These are phyloP conservation scores for Bifiguratus adelaidae DNA, from an alignment of 192 early-diverging fungal genomes.

Conservation along the genomic window DNA sequence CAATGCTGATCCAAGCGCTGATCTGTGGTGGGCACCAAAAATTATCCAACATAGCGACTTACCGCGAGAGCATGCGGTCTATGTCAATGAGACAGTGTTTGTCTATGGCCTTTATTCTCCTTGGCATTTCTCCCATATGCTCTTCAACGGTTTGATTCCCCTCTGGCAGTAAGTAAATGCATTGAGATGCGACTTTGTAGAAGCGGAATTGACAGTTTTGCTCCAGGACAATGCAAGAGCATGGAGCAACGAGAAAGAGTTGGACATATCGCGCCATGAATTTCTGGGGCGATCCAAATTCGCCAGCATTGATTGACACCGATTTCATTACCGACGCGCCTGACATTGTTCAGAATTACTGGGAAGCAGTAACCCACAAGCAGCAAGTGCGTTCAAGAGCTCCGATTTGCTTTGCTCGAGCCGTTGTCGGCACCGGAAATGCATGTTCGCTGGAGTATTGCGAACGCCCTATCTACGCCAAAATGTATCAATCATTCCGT, in stretches of 20 bases:
- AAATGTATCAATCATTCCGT: not conserved
- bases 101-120: constrained; percentile 24
- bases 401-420: not conserved
- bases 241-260: not conserved
- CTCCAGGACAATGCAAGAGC: constrained; percentile 17
- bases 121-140: not conserved
- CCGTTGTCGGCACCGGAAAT: not conserved
- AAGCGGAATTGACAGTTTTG: too few relatives aligned
- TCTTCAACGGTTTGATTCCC: constrained; percentile 36
- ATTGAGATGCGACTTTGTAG: too few relatives aligned
- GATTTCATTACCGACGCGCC: not conserved
- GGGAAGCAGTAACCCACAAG: not conserved
- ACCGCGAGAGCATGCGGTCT: constrained; percentile 3
- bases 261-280: constrained; percentile 17
- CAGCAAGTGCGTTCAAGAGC: not conserved
- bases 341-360: not conserved
- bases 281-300: constrained; percentile 4
- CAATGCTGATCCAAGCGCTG: too few relatives aligned
- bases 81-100: constrained; percentile 23
- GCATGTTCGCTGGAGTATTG: not conserved
- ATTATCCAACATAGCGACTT: too few relatives aligned
- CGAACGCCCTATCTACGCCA: not conserved
- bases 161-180: too few relatives aligned
- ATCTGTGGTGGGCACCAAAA: too few relatives aligned
- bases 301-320: too few relatives aligned